These are phyloP conservation scores for Scenedesmus sp. DNA, from an alignment of 163 green algal species.

Conservation along the genomic window DNA sequence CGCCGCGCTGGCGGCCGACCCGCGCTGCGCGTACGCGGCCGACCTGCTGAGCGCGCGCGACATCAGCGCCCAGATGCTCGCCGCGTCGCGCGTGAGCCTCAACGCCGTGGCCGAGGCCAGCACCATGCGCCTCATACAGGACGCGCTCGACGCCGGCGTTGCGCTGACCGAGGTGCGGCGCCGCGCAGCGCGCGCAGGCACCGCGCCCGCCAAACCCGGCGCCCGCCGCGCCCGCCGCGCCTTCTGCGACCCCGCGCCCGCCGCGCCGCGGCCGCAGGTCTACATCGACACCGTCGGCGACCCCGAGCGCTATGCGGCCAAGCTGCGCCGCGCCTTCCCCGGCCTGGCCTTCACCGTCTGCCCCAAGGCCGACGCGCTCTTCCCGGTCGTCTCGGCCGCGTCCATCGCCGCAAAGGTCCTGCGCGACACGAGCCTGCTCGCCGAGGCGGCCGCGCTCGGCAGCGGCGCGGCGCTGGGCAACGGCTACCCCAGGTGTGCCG, in stretches of 20 bases:
- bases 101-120: slow-evolving; percentile 85
- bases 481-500: slow-evolving; percentile 23
- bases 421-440: slow-evolving; percentile 54
- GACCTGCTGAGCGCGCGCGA: slow-evolving; percentile 64
- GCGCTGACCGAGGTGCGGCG: slow-evolving; percentile 72
- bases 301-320: slow-evolving; percentile 67
- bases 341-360: slow-evolving; percentile 87
- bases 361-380: slow-evolving; percentile 93
- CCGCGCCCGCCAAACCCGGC: no score
- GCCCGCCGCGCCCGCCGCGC: no score
- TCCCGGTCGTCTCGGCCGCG: slow-evolving; percentile 93
- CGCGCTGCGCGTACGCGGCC: slow-evolving; percentile 50
- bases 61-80: slow-evolving; percentile 79
- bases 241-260: no score
- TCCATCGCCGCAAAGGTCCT: slow-evolving; percentile 93
- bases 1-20: slow-evolving; percentile 54
- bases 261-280: slow-evolving; percentile 57
- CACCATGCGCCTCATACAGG: slow-evolving; percentile 82
- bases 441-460: slow-evolving; percentile 6
- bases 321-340: slow-evolving; percentile 76
- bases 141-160: slow-evolving; percentile 66
- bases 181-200: background rate
- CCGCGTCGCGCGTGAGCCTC: slow-evolving; percentile 66
- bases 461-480: slow-evolving; percentile 3
- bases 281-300: slow-evolving; percentile 96